Base-by-base conservation (phyloP, 352 stramenopile species). In the Globisporangium acanthophoron region DNA sequence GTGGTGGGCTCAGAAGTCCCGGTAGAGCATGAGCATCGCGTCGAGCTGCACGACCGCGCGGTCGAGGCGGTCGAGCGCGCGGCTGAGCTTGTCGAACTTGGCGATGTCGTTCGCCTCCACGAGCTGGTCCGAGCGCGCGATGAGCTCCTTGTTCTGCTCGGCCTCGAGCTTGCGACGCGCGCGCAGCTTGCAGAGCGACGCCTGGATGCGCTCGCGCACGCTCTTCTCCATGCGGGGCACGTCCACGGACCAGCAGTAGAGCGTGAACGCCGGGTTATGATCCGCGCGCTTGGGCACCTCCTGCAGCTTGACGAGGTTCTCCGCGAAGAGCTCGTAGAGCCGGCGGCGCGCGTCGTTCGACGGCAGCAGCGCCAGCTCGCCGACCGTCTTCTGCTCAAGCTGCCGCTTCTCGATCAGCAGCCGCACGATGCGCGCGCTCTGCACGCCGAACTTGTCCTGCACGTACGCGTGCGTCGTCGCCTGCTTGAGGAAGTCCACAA, bases 141-240 rank as follows among this genome's bases (percentile, higher is more conserved):
- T 94, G 15, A 95, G 78, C 58, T 95, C 86, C 65, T 95, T 95
- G 70, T 92, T 88, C 54, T 87, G 79, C 40, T 95, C 82, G 16
- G 86, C 86, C 67, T 94, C 80, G 43, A 69, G 66, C 64, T 90
- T 88, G 35, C 86, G 69, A 40, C 86, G 78, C 46, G 73, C 69
- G 47, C 83, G 81, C 27, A 95, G 65, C 58, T 79, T 81, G 51
- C 74, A 80, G n/a, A 93, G 60, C 62, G 86, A 82, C 24, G 85
- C 72, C 57, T 91, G 73, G 20, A 91, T 65, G 43, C 79, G 81
- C 65, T 87, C 76, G n/a, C 71, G 52, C 44, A 95, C 72, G 44
- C 70, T 70, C 33, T 59, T 50, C 44, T 91, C 80, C 71, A 92
- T 82, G 43, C 77, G 67, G 20, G 68, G 73, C 52, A 86, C 73